phyloP scores from a whole-genome alignment of 257 asterid genomes.

The Fraxinus pennsylvanica region DNA sequence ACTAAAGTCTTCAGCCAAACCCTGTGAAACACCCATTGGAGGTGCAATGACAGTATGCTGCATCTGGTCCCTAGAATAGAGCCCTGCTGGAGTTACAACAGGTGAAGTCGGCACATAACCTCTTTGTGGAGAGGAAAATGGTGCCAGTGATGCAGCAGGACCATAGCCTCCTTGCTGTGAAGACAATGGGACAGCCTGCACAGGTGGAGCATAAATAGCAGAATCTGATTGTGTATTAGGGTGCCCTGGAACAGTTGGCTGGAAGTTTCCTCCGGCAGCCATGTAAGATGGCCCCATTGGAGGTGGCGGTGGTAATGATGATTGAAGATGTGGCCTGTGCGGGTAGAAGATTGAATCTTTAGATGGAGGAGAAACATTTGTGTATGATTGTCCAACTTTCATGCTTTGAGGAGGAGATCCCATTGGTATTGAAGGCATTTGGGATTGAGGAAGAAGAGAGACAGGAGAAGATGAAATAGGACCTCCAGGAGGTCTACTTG shows the following conservation, averaged over 20 bases:
- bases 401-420: constrained; percentile 65
- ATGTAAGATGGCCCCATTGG: constrained; percentile 53
- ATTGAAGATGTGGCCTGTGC: constrained; percentile 56
- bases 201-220: constrained; percentile 48
- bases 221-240: constrained; percentile 51
- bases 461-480: constrained; percentile 33
- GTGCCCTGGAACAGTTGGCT: constrained; percentile 68
- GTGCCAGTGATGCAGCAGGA: constrained; percentile 46
- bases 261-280: constrained; percentile 52
- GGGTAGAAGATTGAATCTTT: constrained; percentile 38
- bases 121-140: constrained; percentile 54
- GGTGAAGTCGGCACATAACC: constrained; percentile 66
- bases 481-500: constrained; percentile 50
- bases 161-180: constrained; percentile 64
- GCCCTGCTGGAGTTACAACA: constrained; percentile 39
- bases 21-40: constrained; percentile 46
- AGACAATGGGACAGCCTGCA: constrained; percentile 47
- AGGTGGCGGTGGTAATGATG: constrained; percentile 45
- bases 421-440: constrained; percentile 50
- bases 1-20: constrained; percentile 72
- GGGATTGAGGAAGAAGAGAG: constrained; percentile 50
- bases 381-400: constrained; percentile 42
- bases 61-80: constrained; percentile 48
- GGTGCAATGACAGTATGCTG: constrained; percentile 55
- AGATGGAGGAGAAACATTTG: constrained; percentile 39